A percentile compares a stretch with the other conserved stretches of the same genome.
Conservation (phyloP, 2,329 filamentous ascomycete species). For the Metarhizium guizhouense region DNA sequence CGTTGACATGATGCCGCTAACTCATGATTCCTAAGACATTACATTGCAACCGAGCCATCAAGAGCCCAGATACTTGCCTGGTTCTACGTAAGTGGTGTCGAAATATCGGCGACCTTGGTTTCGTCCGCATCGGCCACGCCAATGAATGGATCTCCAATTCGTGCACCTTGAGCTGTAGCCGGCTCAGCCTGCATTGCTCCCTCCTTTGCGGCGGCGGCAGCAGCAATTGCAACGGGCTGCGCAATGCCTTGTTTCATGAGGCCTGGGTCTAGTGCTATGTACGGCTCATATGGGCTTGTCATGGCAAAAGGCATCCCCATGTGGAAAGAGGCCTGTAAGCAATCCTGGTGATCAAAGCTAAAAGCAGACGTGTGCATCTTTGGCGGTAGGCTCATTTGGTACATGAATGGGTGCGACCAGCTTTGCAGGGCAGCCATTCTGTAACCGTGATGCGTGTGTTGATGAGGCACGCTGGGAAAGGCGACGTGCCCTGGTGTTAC, state of each 20-base stretch:
- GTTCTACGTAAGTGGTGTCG: not conserved
- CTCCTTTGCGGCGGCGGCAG: no score
- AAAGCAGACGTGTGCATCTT: not conserved
- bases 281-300: not conserved
- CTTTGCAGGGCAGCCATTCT: not conserved
- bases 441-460: not conserved
- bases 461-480: not conserved
- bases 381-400: not conserved
- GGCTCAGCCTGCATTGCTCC: not conserved
- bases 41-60: not conserved
- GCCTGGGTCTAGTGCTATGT: not conserved
- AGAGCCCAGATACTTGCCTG: not conserved
- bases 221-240: not conserved
- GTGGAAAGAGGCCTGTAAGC: not conserved
- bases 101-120: not conserved
- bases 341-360: conserved; percentile 2
- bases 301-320: not conserved
- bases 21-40: not conserved
- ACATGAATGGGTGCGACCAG: not conserved
- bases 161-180: not conserved
- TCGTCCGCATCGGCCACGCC: not conserved
- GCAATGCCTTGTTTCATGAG: not conserved
- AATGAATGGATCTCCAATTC: not conserved
- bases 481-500: not conserved
- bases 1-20: not conserved